phyloP scores from a whole-genome alignment of 2,329 filamentous ascomycete species.

The Xylaria sp. region DNA sequence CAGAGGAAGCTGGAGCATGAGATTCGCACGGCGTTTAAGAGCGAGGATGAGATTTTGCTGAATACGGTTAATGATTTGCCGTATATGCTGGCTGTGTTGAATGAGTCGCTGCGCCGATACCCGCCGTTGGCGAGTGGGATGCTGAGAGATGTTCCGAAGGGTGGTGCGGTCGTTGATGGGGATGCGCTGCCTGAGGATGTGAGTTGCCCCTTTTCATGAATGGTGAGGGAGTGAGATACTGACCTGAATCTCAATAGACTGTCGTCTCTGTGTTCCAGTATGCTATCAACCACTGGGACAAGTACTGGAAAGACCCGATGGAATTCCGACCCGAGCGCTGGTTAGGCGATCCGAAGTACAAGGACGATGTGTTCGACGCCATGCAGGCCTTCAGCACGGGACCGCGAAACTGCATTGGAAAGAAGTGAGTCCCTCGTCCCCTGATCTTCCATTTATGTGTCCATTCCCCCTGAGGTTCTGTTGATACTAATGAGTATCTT shows the following conservation, averaged over 20 bases:
- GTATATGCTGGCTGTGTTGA: slow-evolving; percentile 40
- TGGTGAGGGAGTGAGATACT: slow-evolving; percentile 1
- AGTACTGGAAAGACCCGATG: slow-evolving; percentile 36
- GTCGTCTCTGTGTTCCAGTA: slow-evolving; percentile 36
- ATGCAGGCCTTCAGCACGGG: slow-evolving; percentile 37
- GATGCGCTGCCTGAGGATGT: slow-evolving; percentile 26
- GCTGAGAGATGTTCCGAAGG: slow-evolving; percentile 24
- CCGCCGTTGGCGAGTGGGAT: slow-evolving; percentile 31
- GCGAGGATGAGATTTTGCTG: slow-evolving; percentile 37
- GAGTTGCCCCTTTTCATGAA: slow-evolving; percentile 11
- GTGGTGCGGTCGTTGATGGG: slow-evolving; percentile 27
- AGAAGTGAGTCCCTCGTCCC: too few relatives aligned
- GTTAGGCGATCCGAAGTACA: slow-evolving; percentile 30
- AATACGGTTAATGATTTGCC: slow-evolving; percentile 30
- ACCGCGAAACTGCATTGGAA: slow-evolving; percentile 38
- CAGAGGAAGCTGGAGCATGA: slow-evolving; percentile 35
- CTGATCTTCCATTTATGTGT: too few relatives aligned
- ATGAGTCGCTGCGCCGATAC: slow-evolving; percentile 41
- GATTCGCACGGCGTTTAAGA: slow-evolving; percentile 35
- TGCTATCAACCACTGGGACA: slow-evolving; percentile 32
- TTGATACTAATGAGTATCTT: slow-evolving; percentile 10
- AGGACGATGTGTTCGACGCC: slow-evolving; percentile 31
- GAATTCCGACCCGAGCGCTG: slow-evolving; percentile 39
- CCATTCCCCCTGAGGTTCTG: too few relatives aligned
- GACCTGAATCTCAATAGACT: slow-evolving; percentile 26